A percentile compares a stretch with the other conserved stretches of the same genome.
phyloP scores from a whole-genome alignment of 805 yeast genomes.

The Debaryomyces maramus region DNA sequence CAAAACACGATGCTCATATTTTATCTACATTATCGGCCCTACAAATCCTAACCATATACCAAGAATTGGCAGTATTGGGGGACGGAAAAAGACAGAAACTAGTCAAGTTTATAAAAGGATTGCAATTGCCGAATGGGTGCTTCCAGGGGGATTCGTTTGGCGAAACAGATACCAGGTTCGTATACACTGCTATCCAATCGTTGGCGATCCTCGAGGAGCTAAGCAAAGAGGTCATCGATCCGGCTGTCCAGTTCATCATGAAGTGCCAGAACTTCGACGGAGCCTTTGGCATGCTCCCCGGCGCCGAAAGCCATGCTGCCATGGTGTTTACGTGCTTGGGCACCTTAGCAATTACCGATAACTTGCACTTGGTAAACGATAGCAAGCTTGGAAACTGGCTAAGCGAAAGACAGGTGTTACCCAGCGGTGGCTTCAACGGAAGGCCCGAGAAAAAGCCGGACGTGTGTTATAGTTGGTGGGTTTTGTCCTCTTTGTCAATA shows the following conservation, averaged over 20 bases:
- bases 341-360: conserved; percentile 66
- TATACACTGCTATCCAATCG: conserved; percentile 76
- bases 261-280: conserved; percentile 91
- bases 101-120: conserved; percentile 26
- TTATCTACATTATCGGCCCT: conserved; percentile 83
- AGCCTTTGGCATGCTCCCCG: conserved; percentile 90
- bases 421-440: conserved; percentile 91
- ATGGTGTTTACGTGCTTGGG: conserved; percentile 87
- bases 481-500: conserved; percentile 69
- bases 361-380: conserved; percentile 45
- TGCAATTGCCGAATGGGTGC: conserved; percentile 66
- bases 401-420: conserved; percentile 77
- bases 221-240: conserved; percentile 52
- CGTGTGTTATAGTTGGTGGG: conserved; percentile 99
- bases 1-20: conserved; percentile 85
- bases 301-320: conserved; percentile 94
- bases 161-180: conserved; percentile 89
- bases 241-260: conserved; percentile 64
- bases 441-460: conserved; percentile 95
- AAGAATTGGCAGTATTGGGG: conserved; percentile 49
- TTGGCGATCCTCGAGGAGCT: conserved; percentile 68
- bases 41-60: conserved; percentile 72
- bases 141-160: conserved; percentile 91
- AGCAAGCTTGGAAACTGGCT: conserved; percentile 76
- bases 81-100: conserved; percentile 26